Evolutionary conservation across 192 early-diverging fungal species (phyloP).

Genomic region (Coemansia sp.): DNA sequence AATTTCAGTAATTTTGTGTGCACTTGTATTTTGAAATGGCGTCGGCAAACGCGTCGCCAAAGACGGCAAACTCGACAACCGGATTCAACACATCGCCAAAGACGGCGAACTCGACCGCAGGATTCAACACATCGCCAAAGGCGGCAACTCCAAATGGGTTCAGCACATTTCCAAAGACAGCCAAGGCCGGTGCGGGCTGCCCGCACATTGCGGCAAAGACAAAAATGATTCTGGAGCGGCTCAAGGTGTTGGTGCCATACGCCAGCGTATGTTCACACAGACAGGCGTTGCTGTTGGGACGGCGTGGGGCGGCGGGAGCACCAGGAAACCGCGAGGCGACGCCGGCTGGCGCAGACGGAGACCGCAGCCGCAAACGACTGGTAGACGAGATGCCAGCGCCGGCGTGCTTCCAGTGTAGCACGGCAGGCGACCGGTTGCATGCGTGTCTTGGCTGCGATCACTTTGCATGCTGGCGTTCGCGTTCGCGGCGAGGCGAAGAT

Average conservation of each 20-base stretch:
- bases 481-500: conserved; percentile 30
- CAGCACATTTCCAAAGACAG: too few species aligned
- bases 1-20: not conserved
- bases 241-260: conserved; percentile 51
- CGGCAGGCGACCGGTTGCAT: conserved; percentile 66
- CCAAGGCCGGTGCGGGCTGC: conserved; percentile 24
- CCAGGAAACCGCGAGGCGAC: conserved; percentile 31
- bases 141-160: too few species aligned
- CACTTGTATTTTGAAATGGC: not conserved
- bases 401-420: conserved; percentile 59
- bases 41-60: too few species aligned
- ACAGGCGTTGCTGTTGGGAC: conserved; percentile 50
- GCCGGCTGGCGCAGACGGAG: conserved; percentile 42
- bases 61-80: too few species aligned
- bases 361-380: conserved; percentile 54
- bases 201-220: conserved; percentile 30
- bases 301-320: conserved; percentile 33
- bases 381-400: conserved; percentile 62
- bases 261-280: conserved; percentile 48
- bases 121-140: too few species aligned
- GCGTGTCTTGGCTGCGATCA: conserved; percentile 77
- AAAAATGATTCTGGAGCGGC: conserved; percentile 43
- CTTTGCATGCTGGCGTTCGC: conserved; percentile 70
- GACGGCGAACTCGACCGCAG: too few species aligned
- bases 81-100: too few species aligned